Evolutionary conservation across 179 eudicot genomes (phyloP).

Genomic region (Drosera spatulata): DNA sequence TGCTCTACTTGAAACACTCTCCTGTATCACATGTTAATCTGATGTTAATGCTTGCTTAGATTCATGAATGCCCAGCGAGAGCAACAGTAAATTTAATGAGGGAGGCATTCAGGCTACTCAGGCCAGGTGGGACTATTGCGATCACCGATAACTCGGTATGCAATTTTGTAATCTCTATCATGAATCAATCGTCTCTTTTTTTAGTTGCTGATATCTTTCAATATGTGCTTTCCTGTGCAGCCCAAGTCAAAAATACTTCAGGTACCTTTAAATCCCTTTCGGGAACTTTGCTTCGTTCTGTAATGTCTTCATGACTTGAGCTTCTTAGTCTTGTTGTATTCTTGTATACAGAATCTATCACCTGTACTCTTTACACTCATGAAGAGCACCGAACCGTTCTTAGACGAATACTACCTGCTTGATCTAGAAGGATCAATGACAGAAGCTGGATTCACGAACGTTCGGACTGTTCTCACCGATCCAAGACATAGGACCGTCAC

Average conservation of each 20-base stretch:
- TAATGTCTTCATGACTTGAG: too few relatives aligned
- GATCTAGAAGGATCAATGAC: constrained; percentile 64
- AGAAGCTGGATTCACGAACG: constrained; percentile 62
- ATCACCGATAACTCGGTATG: constrained; percentile 79
- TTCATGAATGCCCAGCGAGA: constrained; percentile 86
- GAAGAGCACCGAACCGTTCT: constrained; percentile 97
- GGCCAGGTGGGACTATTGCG: constrained; percentile 89
- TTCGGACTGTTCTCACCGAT: constrained; percentile 59
- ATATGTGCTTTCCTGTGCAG: constrained; percentile 32
- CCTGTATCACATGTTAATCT: too few relatives aligned
- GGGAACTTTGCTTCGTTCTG: too few relatives aligned
- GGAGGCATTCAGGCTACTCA: constrained; percentile 82
- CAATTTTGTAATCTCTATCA: background rate
- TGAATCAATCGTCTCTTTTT: too few relatives aligned
- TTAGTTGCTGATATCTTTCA: constrained; percentile 1
- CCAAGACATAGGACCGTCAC: constrained; percentile 93
- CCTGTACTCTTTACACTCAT: constrained; percentile 87
- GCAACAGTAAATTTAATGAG: constrained; percentile 64
- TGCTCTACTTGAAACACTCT: too few relatives aligned
- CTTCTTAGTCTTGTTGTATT: background rate
- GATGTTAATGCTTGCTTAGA: constrained; percentile 18
- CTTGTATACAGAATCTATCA: constrained; percentile 48
- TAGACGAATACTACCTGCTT: constrained; percentile 82
- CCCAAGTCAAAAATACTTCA: constrained; percentile 93
- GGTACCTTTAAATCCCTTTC: constrained; percentile 27